These are phyloP conservation scores for Brassica rapa DNA, from an alignment of 345 rosid species.

Conservation along the genomic window DNA sequence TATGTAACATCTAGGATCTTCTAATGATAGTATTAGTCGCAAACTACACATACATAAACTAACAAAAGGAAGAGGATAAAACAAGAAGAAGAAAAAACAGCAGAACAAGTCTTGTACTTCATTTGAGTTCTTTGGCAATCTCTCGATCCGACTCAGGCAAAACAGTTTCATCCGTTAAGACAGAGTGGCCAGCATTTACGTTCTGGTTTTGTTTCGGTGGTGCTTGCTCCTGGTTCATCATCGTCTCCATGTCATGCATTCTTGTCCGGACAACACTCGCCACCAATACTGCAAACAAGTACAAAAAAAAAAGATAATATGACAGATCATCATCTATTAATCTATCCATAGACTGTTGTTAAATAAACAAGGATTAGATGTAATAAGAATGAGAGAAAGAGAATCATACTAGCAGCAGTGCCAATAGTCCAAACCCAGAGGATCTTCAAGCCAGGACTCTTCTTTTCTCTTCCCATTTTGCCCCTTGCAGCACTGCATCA, in stretches of 20 bases:
- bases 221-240: slow-evolving; percentile 46
- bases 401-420: slow-evolving; percentile 66
- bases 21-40: not conserved
- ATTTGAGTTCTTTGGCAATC: slow-evolving; percentile 38
- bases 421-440: slow-evolving; percentile 88
- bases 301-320: not conserved
- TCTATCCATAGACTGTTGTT: not conserved
- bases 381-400: not conserved
- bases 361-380: not conserved
- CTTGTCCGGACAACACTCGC: slow-evolving; percentile 72
- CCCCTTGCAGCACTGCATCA: slow-evolving; percentile 13
- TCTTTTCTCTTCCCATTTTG: slow-evolving; percentile 60
- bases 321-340: not conserved
- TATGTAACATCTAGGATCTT: not conserved
- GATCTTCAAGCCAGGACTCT: slow-evolving; percentile 75
- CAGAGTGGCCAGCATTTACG: slow-evolving; percentile 18
- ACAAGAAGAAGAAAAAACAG: not conserved
- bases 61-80: not conserved
- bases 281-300: slow-evolving; percentile 54
- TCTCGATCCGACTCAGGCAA: slow-evolving; percentile 43
- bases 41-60: slow-evolving; percentile 13
- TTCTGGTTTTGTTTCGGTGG: slow-evolving; percentile 31
- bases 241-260: slow-evolving; percentile 62
- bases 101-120: slow-evolving; percentile 19
- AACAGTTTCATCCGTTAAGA: slow-evolving; percentile 26